A percentile compares a stretch with the other conserved stretches of the same genome.
Evolutionary conservation across 1,284 basidiomycete species (phyloP).

Genomic region (Crocinoboletus sp.): DNA sequence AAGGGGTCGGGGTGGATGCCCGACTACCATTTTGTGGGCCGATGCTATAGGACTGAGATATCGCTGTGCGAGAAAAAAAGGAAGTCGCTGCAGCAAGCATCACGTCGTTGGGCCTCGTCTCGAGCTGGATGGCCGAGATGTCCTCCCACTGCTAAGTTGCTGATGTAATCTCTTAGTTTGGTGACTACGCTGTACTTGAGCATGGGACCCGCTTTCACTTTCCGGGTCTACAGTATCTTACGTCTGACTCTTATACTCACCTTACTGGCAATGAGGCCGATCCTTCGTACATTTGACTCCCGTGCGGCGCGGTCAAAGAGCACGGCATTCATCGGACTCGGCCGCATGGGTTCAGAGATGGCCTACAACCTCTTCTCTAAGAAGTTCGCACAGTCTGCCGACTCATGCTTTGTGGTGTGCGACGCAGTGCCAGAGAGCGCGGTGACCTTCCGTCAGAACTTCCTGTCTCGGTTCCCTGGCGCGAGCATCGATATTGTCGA

Average conservation of each 20-base stretch:
- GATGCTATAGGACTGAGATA: slow-evolving; percentile 81
- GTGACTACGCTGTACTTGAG: too few species aligned
- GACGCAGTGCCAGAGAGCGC: slow-evolving; percentile 66
- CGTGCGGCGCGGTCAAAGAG: slow-evolving; percentile 42
- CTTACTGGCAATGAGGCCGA: slow-evolving; percentile 33
- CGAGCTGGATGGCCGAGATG: too few species aligned
- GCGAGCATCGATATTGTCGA: slow-evolving; percentile 52
- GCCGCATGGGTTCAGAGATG: slow-evolving; percentile 83
- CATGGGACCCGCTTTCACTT: too few species aligned
- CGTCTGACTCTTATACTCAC: neutral
- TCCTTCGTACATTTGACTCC: slow-evolving; percentile 35
- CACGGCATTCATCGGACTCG: slow-evolving; percentile 76
- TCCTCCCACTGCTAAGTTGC: too few species aligned
- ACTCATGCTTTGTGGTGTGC: slow-evolving; percentile 66
- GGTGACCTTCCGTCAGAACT: slow-evolving; percentile 49
- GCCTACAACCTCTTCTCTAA: slow-evolving; percentile 79
- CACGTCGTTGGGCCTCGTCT: slow-evolving; percentile 9
- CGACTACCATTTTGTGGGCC: slow-evolving; percentile 47
- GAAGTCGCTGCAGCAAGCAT: slow-evolving; percentile 91
- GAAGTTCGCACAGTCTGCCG: slow-evolving; percentile 43
- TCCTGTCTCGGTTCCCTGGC: slow-evolving; percentile 51
- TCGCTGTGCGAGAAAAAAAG: slow-evolving; percentile 83
- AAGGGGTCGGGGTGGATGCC: slow-evolving; percentile 58
- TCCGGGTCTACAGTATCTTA: slow-evolving; percentile 4
- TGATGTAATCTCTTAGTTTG: slow-evolving; percentile 20